A percentile compares a stretch with the other conserved stretches of the same genome.
phyloP scores from a whole-genome alignment of 495 filamentous ascomycete species.

The Polyplosphaeria fusca region DNA sequence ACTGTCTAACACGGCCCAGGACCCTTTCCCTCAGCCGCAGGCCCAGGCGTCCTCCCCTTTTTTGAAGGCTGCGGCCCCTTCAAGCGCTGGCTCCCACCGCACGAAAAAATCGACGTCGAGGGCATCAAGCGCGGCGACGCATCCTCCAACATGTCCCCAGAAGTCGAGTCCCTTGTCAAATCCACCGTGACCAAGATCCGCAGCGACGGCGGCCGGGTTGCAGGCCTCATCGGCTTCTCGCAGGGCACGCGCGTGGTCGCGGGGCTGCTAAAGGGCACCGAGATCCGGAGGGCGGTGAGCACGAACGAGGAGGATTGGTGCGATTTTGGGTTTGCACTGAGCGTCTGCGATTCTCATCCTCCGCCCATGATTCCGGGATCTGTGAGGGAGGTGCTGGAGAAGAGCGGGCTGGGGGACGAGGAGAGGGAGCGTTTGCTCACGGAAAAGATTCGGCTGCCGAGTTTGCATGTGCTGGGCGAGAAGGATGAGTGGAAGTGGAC shows the following conservation, averaged over 20 bases:
- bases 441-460: conserved; percentile 9
- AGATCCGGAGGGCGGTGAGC: not conserved
- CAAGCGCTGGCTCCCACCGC: conserved; percentile 23
- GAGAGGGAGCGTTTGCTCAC: not conserved
- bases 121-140: conserved; percentile 1
- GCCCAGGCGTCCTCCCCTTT: conserved; percentile 28
- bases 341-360: conserved; percentile 18
- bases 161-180: conserved; percentile 9
- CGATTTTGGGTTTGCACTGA: conserved; percentile 12
- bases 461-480: conserved; percentile 11
- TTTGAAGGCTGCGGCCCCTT: conserved; percentile 30
- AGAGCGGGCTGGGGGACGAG: not conserved
- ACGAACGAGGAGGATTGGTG: conserved; percentile 1
- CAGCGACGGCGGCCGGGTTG: conserved; percentile 8
- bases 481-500: conserved; percentile 19
- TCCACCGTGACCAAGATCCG: not conserved
- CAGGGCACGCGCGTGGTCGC: conserved; percentile 26
- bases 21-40: conserved; percentile 22
- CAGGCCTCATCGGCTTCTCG: conserved; percentile 16
- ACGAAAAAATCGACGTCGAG: not conserved
- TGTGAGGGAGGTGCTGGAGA: not conserved
- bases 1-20: conserved; percentile 5
- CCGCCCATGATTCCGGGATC: conserved; percentile 10
- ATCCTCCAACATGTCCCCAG: not conserved
- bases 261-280: conserved; percentile 15